Percentiles rank a stretch among this genome's conserved stretches.
Conservation (phyloP, 2,329 filamentous ascomycete genomes). For the Diaporthe sp. region DNA sequence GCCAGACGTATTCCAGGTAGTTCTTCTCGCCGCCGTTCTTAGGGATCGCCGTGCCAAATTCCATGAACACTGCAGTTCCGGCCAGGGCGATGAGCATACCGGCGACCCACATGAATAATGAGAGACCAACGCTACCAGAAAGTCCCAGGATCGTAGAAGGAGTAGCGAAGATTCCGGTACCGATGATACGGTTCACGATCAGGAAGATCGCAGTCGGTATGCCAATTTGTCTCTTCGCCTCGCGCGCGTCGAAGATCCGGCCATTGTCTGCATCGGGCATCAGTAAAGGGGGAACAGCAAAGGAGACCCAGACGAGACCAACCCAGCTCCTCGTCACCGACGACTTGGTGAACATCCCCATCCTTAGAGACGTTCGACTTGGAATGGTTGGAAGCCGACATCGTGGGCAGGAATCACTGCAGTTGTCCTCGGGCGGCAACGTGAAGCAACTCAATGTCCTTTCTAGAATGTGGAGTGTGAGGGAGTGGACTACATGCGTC, state of each 20-base stretch:
- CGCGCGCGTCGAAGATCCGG: conserved; percentile 46
- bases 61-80: conserved; percentile 73
- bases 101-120: conserved; percentile 73
- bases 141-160: conserved; percentile 76
- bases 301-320: not conserved
- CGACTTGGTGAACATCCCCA: conserved; percentile 5
- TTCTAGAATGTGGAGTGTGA: not conserved
- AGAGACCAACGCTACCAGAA: conserved; percentile 76
- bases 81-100: conserved; percentile 74
- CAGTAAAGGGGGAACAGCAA: not conserved
- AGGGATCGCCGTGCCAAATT: conserved; percentile 80
- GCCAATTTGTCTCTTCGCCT: conserved; percentile 69
- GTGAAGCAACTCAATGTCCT: not conserved
- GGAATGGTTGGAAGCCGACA: conserved; percentile 14
- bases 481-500: conserved; percentile 14
- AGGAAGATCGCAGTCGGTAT: conserved; percentile 69
- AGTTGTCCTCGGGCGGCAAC: not conserved
- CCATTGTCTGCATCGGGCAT: not conserved
- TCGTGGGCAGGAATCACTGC: not conserved
- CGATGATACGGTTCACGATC: conserved; percentile 62
- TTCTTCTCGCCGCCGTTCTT: conserved; percentile 78
- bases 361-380: conserved; percentile 26
- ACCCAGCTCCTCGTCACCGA: conserved; percentile 11
- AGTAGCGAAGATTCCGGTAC: conserved; percentile 80
- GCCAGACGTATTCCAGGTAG: conserved; percentile 79